Conservation (phyloP, 345 rosid genomes). For the Melaleuca quinquenervia region DNA sequence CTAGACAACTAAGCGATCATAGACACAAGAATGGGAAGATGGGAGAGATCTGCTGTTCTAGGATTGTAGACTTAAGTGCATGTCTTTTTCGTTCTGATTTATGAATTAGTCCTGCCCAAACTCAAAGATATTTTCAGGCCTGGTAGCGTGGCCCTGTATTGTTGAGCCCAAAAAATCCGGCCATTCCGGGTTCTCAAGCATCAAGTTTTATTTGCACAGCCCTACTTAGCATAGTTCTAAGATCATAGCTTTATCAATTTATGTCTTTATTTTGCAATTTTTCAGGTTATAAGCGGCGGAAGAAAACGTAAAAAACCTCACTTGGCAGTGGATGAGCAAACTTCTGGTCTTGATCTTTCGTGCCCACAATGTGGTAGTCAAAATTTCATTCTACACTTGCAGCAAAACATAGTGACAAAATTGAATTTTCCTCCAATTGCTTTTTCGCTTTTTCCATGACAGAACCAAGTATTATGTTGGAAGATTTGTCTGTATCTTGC, state of each 20-base stretch:
- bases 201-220: background rate
- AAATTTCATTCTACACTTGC: background rate
- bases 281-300: conserved; percentile 51
- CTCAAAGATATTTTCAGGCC: background rate
- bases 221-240: background rate
- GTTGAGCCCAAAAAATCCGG: background rate
- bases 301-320: conserved; percentile 42
- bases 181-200: background rate
- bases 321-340: conserved; percentile 20
- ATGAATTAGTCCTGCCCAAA: background rate
- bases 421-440: background rate
- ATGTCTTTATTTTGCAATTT: background rate
- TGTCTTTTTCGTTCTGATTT: background rate
- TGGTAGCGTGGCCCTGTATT: background rate
- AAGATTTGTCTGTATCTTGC: background rate
- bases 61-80: background rate
- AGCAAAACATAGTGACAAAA: background rate
- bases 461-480: background rate
- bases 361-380: conserved; percentile 86
- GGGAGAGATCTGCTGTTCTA: background rate
- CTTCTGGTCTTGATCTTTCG: conserved; percentile 21
- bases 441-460: background rate
- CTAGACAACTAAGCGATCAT: background rate
- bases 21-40: background rate
- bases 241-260: background rate